Percentiles rank a stretch among this genome's conserved stretches.
phyloP scores from a whole-genome alignment of 2,329 filamentous ascomycete genomes.

The Aspergillus calidoustus region DNA sequence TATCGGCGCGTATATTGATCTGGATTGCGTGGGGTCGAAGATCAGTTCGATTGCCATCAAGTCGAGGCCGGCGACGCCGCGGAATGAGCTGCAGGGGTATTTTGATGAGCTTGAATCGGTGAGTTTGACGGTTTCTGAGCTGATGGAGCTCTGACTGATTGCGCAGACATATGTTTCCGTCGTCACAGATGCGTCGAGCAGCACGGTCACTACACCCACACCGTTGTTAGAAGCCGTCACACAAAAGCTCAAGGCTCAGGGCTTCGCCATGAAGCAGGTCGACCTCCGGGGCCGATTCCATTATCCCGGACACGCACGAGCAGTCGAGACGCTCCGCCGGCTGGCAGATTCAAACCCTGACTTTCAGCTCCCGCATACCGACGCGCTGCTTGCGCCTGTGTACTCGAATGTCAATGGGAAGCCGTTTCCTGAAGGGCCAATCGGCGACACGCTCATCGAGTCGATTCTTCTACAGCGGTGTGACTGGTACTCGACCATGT shows the following conservation, averaged over 20 bases:
- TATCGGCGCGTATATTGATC: slow-evolving; percentile 2
- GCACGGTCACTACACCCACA: not conserved
- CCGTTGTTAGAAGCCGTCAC: not conserved
- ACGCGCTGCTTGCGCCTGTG: not conserved
- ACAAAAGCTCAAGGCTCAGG: not conserved
- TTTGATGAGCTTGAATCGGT: not conserved
- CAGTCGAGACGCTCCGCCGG: not conserved
- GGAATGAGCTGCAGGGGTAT: not conserved
- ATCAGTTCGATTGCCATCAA: not conserved
- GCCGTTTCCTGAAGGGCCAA: not conserved
- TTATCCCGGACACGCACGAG: not conserved
- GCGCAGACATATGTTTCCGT: slow-evolving; percentile 8
- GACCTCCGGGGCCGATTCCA: slow-evolving; percentile 7
- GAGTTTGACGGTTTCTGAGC: not conserved
- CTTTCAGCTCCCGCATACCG: slow-evolving; percentile 5
- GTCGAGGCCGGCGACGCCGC: not conserved
- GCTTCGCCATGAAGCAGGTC: not conserved
- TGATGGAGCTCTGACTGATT: not conserved
- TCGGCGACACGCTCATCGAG: not conserved
- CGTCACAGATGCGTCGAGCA: not conserved
- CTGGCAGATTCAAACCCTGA: not conserved
- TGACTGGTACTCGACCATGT: slow-evolving; percentile 1
- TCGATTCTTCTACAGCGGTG: not conserved
- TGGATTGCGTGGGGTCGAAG: not conserved
- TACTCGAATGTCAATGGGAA: slow-evolving; percentile 8